A percentile compares a stretch with the other conserved stretches of the same genome.
Conservation (phyloP, 768 basidiomycete genomes). For the Kwoniella sp. region DNA sequence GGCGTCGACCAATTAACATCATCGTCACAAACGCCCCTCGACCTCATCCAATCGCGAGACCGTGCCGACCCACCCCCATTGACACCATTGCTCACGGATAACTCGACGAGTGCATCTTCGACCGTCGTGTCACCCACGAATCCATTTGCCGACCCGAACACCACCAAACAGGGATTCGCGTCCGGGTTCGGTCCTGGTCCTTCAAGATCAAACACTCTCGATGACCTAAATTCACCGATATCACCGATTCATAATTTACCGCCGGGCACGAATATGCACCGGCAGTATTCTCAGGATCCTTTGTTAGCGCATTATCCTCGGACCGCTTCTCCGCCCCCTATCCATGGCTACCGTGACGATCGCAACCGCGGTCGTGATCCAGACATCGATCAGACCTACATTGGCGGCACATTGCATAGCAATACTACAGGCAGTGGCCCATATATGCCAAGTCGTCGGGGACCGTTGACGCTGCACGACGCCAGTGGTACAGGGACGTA, state of each 20-base stretch:
- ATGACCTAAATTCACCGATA: constrained; percentile 4
- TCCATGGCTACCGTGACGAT: neutral
- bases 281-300: constrained; percentile 12
- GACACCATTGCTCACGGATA: constrained; percentile 1
- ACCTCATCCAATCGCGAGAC: constrained; percentile 28
- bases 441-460: constrained; percentile 3
- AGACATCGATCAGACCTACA: neutral
- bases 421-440: neutral
- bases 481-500: neutral
- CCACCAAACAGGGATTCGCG: neutral
- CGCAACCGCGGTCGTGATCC: neutral
- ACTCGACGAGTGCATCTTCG: neutral
- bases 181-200: constrained; percentile 1
- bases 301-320: constrained; percentile 1
- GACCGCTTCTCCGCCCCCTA: neutral
- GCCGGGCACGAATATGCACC: neutral
- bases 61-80: constrained; percentile 1
- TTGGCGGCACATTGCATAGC: neutral
- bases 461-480: constrained; percentile 35
- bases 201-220: constrained; percentile 6
- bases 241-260: constrained; percentile 7
- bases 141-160: constrained; percentile 19
- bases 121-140: constrained; percentile 13
- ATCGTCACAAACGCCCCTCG: constrained; percentile 25
- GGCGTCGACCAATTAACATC: constrained; percentile 5